Evolutionary conservation across 2,329 filamentous ascomycete species (phyloP), one percentile per base, ranked within the genome.

Genomic region (Lithohypha guttulata): DNA sequence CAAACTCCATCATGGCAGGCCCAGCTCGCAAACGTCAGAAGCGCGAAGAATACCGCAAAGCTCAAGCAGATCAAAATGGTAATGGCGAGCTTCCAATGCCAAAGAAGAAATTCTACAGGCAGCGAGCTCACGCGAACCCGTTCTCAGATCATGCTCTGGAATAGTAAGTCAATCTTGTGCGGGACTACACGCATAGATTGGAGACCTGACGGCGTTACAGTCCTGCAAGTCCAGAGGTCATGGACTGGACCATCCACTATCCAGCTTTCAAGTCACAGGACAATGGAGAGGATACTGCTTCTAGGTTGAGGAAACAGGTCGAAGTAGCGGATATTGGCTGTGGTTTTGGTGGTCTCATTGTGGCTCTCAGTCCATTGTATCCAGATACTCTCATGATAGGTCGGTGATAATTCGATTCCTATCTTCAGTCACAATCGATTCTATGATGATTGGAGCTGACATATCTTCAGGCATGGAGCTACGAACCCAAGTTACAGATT

Each of bases 121-220:
- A 98, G 63, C 76, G 91, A 60, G 91, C 91, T 25, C 91, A 98
- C 65, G 91, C 91, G 47, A 98, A 98, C 65, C 87, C 89, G 5
- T 98, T 98, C 64, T 95, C 89, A 2, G 91, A 98, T 55, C 91
- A 98, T 66, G 69, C 75, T 42, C 69, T 98, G 57, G 71, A 73
- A 54, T 98, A 98, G 91, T 93, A 73, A 54, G 76, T 66, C 13
- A 31, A 19, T 9, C 6, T 13, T n/a, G n/a, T n/a, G n/a, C n/a
- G n/a, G n/a, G n/a, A n/a, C n/a, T n/a, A n/a, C n/a, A n/a, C n/a
- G n/a, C n/a, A n/a, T n/a, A n/a, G n/a, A n/a, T n/a, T n/a, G n/a
- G n/a, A n/a, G n/a, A n/a, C n/a, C n/a, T n/a, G n/a, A n/a, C n/a
- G n/a, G n/a, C n/a, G n/a, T 10, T 37, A 27, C 48, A 95, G 89